phyloP scores from a whole-genome alignment of 192 early-diverging fungal species.

The Backusella psychrophila region DNA sequence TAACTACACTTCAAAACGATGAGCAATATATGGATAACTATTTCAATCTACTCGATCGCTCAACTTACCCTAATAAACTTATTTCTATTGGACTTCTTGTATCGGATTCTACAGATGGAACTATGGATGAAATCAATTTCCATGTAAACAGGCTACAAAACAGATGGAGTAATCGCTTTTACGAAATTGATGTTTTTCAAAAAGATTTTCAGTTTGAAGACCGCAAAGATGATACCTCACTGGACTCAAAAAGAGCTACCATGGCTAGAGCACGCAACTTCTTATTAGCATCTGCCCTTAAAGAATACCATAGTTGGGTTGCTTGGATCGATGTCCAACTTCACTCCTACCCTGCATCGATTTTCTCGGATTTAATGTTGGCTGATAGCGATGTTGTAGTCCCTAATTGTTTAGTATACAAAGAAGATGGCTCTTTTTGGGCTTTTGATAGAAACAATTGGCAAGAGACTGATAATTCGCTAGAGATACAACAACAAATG shows the following conservation, averaged over 20 bases:
- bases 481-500: slow-evolving; percentile 29
- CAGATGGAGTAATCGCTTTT: slow-evolving; percentile 22
- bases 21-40: slow-evolving; percentile 55
- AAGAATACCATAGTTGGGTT: slow-evolving; percentile 60
- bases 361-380: slow-evolving; percentile 56
- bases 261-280: slow-evolving; percentile 64
- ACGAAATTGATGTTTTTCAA: slow-evolving; percentile 55
- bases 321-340: slow-evolving; percentile 71
- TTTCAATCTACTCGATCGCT: slow-evolving; percentile 52
- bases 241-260: slow-evolving; percentile 51
- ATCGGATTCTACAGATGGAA: slow-evolving; percentile 55
- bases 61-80: slow-evolving; percentile 57
- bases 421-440: slow-evolving; percentile 21
- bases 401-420: slow-evolving; percentile 47
- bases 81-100: slow-evolving; percentile 68
- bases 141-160: slow-evolving; percentile 19
- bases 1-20: slow-evolving; percentile 63
- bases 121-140: slow-evolving; percentile 40
- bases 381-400: slow-evolving; percentile 62
- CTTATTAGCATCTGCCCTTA: slow-evolving; percentile 52
- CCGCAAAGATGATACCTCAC: slow-evolving; percentile 49
- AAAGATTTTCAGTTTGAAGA: slow-evolving; percentile 50
- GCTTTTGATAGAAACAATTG: slow-evolving; percentile 68
- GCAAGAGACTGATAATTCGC: slow-evolving; percentile 57
- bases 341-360: slow-evolving; percentile 49